phyloP scores from a whole-genome alignment of 106 monocot genomes.

The Agapanthus africanus region DNA sequence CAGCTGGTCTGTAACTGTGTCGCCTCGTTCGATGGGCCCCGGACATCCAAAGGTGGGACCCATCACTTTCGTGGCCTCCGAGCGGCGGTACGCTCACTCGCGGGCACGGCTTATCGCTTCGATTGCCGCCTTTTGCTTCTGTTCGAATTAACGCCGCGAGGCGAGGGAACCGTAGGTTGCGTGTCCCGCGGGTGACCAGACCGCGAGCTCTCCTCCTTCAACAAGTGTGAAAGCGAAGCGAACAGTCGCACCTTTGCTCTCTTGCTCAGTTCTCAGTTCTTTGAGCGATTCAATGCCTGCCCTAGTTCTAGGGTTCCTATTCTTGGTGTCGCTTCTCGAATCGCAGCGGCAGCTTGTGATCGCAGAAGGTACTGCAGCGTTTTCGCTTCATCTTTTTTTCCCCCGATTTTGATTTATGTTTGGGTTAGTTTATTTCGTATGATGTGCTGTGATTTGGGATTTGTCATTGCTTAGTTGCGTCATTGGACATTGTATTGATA shows the following conservation, averaged over 20 bases:
- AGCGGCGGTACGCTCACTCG: neutral
- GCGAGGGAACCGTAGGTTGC: neutral
- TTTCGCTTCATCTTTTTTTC: neutral
- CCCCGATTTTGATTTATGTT: neutral
- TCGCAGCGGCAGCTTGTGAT: constrained; percentile 4
- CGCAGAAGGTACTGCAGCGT: constrained; percentile 14
- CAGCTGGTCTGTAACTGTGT: neutral
- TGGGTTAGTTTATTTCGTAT: neutral
- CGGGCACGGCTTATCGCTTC: neutral
- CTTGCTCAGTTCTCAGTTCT: neutral
- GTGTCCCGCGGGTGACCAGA: neutral
- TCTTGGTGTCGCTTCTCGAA: neutral
- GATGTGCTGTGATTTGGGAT: too few relatives aligned
- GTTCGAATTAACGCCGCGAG: too few relatives aligned
- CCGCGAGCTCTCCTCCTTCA: neutral
- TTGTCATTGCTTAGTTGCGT: too few relatives aligned
- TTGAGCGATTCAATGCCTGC: constrained; percentile 12
- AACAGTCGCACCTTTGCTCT: neutral
- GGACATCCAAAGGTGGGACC: neutral
- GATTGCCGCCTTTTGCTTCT: too few relatives aligned
- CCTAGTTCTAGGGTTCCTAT: constrained; percentile 1
- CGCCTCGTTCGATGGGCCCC: neutral
- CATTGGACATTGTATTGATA: neutral
- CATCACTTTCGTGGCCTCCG: neutral
- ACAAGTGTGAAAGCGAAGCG: constrained; percentile 1